Evolutionary conservation across 176 grass and related monocot genomes (phyloP).

Genomic region (Zizania latifolia): DNA sequence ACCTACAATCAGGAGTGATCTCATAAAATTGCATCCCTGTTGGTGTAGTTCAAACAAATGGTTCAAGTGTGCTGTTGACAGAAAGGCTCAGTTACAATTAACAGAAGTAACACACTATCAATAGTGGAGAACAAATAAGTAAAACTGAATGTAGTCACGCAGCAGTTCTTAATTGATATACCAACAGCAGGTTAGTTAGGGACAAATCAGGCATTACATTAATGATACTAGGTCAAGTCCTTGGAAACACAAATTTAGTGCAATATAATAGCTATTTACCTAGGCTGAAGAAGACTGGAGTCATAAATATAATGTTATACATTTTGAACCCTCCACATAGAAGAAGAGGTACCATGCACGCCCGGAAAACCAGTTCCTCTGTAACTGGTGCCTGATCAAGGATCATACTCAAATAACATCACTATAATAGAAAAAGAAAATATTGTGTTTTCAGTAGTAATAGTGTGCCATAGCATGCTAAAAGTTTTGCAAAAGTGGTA

Average conservation of each 20-base stretch:
- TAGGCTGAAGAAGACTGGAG: constrained; percentile 94
- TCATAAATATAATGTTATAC: constrained; percentile 69
- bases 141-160: neutral
- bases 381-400: constrained; percentile 80
- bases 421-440: constrained; percentile 1
- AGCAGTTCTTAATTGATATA: neutral
- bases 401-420: constrained; percentile 27
- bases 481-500: neutral
- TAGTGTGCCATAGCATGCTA: neutral
- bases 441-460: neutral
- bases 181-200: neutral
- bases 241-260: neutral
- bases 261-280: constrained; percentile 45
- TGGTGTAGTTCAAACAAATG: constrained; percentile 77
- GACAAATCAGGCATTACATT: too few species aligned
- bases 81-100: constrained; percentile 8
- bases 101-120: neutral
- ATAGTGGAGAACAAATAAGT: neutral
- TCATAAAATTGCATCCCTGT: constrained; percentile 62
- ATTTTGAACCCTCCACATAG: constrained; percentile 83
- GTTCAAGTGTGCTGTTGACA: constrained; percentile 79
- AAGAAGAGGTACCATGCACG: constrained; percentile 95
- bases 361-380: constrained; percentile 92
- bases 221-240: neutral
- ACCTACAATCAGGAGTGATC: constrained; percentile 86